These are phyloP conservation scores for Aspergillus eucalypticola DNA, from an alignment of 2,329 filamentous ascomycete genomes.

Conservation along the genomic window DNA sequence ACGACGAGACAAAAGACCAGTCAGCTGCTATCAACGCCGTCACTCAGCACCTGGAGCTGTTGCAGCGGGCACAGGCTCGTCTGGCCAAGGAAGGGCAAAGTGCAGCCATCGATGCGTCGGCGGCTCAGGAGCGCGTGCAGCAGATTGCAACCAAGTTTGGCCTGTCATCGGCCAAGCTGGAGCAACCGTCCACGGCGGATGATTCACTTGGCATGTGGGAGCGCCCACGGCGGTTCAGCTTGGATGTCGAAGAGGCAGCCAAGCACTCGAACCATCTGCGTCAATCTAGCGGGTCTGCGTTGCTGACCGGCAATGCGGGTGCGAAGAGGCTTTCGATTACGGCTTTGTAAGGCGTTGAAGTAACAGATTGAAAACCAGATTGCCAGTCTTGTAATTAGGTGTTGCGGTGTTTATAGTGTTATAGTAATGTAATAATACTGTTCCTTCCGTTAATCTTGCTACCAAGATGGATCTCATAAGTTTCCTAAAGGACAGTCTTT, in stretches of 20 bases:
- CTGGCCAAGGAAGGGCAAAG: constrained; percentile 23
- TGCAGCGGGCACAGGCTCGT: constrained; percentile 31
- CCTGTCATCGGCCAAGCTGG: constrained; percentile 24
- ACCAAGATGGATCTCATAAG: no score
- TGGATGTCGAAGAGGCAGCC: constrained; percentile 33
- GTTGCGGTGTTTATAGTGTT: background rate
- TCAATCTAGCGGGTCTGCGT: constrained; percentile 30
- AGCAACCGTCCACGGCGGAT: constrained; percentile 23
- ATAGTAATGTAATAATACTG: background rate
- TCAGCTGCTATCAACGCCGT: constrained; percentile 24
- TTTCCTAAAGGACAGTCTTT: no score
- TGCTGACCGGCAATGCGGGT: constrained; percentile 29
- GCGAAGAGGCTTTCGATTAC: constrained; percentile 26
- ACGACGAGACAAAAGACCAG: constrained; percentile 26
- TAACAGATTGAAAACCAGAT: background rate
- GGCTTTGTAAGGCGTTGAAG: constrained; percentile 16
- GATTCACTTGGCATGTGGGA: constrained; percentile 35
- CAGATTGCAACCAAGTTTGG: constrained; percentile 33
- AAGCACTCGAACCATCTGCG: constrained; percentile 34
- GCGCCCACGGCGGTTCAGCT: constrained; percentile 34
- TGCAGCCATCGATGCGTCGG: constrained; percentile 17
- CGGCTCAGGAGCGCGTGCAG: constrained; percentile 28
- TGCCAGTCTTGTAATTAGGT: background rate
- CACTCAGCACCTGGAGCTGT: constrained; percentile 33
- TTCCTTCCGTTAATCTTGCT: no score